phyloP scores from a whole-genome alignment of 1,139 yeast species.

The Kazachstania sp. region DNA sequence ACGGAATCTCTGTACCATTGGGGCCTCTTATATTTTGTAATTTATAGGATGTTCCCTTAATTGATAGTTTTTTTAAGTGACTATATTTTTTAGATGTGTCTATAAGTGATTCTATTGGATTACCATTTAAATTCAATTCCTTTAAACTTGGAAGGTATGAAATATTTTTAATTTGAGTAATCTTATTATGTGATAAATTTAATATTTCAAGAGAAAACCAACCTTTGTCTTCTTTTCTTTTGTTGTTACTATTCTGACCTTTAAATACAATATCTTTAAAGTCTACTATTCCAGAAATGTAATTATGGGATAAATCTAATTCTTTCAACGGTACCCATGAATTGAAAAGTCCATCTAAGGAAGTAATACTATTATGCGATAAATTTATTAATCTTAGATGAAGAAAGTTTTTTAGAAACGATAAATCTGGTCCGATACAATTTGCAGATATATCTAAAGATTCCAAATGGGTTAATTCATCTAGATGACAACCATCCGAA shows the following conservation, averaged over 20 bases:
- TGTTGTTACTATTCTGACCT: neutral
- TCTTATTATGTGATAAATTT: conserved; percentile 4
- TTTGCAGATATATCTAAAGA: conserved; percentile 2
- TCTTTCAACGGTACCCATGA: conserved; percentile 4
- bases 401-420: neutral
- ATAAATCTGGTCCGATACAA: conserved; percentile 6
- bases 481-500: conserved; percentile 2
- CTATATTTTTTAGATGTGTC: neutral
- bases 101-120: conserved; percentile 3
- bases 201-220: conserved; percentile 4
- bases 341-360: neutral
- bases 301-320: conserved; percentile 3
- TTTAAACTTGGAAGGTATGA: conserved; percentile 2
- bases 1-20: neutral
- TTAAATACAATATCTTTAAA: neutral
- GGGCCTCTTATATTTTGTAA: neutral
- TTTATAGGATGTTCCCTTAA: conserved; percentile 2
- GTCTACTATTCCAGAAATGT: conserved; percentile 3
- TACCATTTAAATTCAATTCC: conserved; percentile 2
- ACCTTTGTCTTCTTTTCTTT: neutral
- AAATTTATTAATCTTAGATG: conserved; percentile 4
- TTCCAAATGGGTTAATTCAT: conserved; percentile 4
- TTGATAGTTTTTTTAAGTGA: neutral
- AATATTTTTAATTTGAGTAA: conserved; percentile 3
- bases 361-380: conserved; percentile 2